Conservation (phyloP, 371 early-diverging fungal species). For the Syncephalastrum racemosum region DNA sequence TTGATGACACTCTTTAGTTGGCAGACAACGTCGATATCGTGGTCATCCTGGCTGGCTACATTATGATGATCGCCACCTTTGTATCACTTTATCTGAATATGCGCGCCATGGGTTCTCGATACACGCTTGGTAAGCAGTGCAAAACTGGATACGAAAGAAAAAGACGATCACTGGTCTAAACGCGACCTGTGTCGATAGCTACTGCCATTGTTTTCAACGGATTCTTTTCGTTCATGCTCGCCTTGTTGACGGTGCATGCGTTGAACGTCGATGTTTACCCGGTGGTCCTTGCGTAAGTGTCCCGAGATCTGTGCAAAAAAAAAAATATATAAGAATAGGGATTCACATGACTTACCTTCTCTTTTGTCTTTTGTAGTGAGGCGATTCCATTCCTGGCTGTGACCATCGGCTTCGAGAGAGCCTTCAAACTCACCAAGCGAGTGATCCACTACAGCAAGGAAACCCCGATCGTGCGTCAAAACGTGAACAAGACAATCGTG, state of each 20-base stretch:
- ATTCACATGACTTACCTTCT: neutral
- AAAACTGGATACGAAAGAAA: neutral
- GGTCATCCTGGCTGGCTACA: slow-evolving; percentile 72
- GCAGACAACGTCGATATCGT: slow-evolving; percentile 72
- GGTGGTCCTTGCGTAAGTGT: slow-evolving; percentile 54
- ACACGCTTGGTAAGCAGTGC: slow-evolving; percentile 60
- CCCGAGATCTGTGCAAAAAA: slow-evolving; percentile 3
- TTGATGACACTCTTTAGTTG: slow-evolving; percentile 9
- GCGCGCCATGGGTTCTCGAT: slow-evolving; percentile 79
- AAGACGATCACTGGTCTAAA: neutral
- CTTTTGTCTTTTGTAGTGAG: slow-evolving; percentile 52
- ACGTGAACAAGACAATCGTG: slow-evolving; percentile 61
- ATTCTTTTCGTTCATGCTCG: slow-evolving; percentile 72
- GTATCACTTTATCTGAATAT: slow-evolving; percentile 77
- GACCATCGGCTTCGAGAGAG: slow-evolving; percentile 88
- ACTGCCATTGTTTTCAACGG: slow-evolving; percentile 61
- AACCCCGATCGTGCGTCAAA: slow-evolving; percentile 26
- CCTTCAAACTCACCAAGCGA: slow-evolving; percentile 76
- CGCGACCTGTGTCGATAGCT: slow-evolving; percentile 16
- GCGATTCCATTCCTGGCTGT: slow-evolving; percentile 89
- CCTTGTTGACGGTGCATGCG: slow-evolving; percentile 58
- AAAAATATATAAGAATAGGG: neutral
- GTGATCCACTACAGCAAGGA: slow-evolving; percentile 54
- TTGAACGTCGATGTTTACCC: slow-evolving; percentile 63
- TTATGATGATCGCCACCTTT: slow-evolving; percentile 79